Evolutionary conservation across 1,139 yeast species (phyloP), one percentile per base, ranked within the genome.

Genomic region (Arxiozyma telluris): DNA sequence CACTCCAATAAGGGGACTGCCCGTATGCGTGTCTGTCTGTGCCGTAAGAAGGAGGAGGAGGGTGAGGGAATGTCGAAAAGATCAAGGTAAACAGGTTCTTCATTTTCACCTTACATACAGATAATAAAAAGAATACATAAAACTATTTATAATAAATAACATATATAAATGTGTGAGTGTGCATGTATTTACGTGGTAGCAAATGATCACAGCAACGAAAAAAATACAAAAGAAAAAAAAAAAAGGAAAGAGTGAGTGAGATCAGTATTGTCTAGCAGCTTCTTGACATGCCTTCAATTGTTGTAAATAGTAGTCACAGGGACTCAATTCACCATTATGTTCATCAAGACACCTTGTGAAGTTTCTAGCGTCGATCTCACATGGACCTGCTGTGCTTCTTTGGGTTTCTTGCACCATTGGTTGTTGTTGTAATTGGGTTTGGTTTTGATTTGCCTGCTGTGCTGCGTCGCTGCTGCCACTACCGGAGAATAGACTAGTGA

Each of bases 251-350:
- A 21, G 15, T n/a, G n/a, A 12, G 25, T 7, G 46, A 21, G 20
- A 15, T 63, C 80, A 88, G 71, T 87, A 89, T 65, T 83, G 87
- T 63, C 84, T 81, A 57, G 96, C 78, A 64, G 97, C 96, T 73
- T 87, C 93, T 76, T 93, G 97, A 74, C 98, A 93, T 27, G 97
- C 94, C 78, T 87, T 91, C 72, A 93, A 83, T 76, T 91, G 97
- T 76, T 91, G 98, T 74, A 93, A 80, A 75, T 93, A 93, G 81
- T 81, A 93, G 69, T 90, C 97, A 76, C 98, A 93, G 64, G 87
- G 84, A 76, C 90, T 96, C 90, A 89, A 87, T 80, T 93, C 90
- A 63, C 98, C 98, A 64, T 79, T 78, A 74, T 93, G 89, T 66
- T 89, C 96, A 68, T 85, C 93, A 69, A 93, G 78, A 78, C 98